Conservation (phyloP, 768 basidiomycete species). For the Suillus luteus region DNA sequence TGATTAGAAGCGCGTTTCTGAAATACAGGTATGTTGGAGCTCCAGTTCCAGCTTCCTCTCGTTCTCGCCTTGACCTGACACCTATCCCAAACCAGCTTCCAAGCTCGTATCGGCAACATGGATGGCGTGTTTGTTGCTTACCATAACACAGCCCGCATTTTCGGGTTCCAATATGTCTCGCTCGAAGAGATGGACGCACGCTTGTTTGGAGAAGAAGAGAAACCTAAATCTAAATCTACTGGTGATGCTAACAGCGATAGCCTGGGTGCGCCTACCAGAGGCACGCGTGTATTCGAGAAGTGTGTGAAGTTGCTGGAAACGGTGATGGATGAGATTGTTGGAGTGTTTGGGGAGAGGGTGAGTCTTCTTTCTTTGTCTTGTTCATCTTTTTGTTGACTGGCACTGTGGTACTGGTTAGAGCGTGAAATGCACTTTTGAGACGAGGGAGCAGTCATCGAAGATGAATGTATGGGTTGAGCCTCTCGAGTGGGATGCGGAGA, state of each 20-base stretch:
- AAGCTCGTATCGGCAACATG: constrained; percentile 96
- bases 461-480: constrained; percentile 74
- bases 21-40: constrained; percentile 71
- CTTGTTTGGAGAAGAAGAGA: constrained; percentile 56
- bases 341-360: constrained; percentile 68
- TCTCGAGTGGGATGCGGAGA: constrained; percentile 42
- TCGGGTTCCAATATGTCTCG: constrained; percentile 93
- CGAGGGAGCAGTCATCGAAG: constrained; percentile 39
- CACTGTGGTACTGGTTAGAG: constrained; percentile 40
- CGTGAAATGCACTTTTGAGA: constrained; percentile 64
- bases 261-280: constrained; percentile 35
- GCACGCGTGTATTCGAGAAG: constrained; percentile 74
- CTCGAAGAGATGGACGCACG: constrained; percentile 85
- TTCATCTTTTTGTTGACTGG: neutral
- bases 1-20: constrained; percentile 90
- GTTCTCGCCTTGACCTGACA: constrained; percentile 1
- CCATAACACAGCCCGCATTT: constrained; percentile 83
- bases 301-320: constrained; percentile 72
- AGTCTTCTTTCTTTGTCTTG: constrained; percentile 22
- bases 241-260: constrained; percentile 22
- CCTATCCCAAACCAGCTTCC: constrained; percentile 60
- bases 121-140: constrained; percentile 90
- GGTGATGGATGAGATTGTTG: constrained; percentile 56
- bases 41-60: neutral
- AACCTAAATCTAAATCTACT: constrained; percentile 15